Evolutionary conservation across 2,329 filamentous ascomycete species (phyloP).

Genomic region (Aspergillus fischeri): DNA sequence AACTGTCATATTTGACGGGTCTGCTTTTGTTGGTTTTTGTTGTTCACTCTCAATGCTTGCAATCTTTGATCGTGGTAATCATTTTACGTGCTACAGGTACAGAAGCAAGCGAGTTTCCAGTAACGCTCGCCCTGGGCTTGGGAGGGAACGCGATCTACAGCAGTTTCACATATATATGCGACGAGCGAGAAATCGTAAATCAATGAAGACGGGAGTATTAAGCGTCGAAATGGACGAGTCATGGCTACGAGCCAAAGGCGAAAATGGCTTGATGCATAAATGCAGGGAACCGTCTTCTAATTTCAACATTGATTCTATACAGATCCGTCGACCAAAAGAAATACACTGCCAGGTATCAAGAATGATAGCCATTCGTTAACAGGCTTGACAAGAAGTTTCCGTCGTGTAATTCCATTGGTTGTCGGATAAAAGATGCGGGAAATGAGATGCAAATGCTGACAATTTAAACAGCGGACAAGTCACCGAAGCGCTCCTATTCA

Average conservation of each 20-base stretch:
- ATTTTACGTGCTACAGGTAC: neutral
- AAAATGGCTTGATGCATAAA: neutral
- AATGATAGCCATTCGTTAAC: constrained; percentile 17
- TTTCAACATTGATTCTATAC: constrained; percentile 40
- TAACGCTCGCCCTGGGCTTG: neutral
- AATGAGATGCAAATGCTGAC: constrained; percentile 19
- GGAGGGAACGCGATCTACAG: neutral
- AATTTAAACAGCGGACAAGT: constrained; percentile 86
- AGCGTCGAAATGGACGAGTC: neutral
- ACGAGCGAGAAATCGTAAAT: neutral
- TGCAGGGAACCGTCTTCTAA: constrained; percentile 26
- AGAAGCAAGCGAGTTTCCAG: neutral
- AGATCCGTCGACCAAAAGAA: constrained; percentile 29
- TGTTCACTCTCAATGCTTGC: neutral
- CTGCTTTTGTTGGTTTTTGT: neutral
- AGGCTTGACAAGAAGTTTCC: constrained; percentile 27
- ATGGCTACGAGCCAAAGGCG: neutral
- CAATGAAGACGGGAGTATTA: neutral
- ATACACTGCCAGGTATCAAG: constrained; percentile 25
- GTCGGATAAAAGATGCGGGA: constrained; percentile 28
- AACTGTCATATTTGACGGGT: neutral
- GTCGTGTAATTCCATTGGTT: constrained; percentile 28
- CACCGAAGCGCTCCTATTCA: constrained; percentile 93
- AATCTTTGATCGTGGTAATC: neutral
- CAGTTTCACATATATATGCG: neutral